A percentile compares a stretch with the other conserved stretches of the same genome.
phyloP scores from a whole-genome alignment of 2,329 filamentous ascomycete genomes.

The Biscogniauxia marginata region DNA sequence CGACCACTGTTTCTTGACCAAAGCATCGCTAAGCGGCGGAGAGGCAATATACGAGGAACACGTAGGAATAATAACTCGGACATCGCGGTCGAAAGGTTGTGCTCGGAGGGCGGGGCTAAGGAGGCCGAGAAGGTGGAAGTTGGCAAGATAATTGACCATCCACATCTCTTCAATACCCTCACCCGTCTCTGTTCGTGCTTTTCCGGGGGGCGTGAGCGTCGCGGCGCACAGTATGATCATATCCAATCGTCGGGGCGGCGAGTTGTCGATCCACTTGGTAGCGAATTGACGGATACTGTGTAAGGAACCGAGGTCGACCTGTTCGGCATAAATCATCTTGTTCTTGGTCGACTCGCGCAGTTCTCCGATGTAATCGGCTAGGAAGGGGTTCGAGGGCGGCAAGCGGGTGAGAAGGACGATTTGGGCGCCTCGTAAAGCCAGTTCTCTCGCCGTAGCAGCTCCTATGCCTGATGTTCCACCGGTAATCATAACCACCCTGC shows the following conservation, averaged over 20 bases:
- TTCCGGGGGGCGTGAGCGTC: slow-evolving; percentile 68
- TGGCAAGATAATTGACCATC: slow-evolving; percentile 93
- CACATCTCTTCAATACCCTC: slow-evolving; percentile 88
- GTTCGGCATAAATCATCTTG: slow-evolving; percentile 89
- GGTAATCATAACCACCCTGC: slow-evolving; percentile 90
- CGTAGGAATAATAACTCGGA: slow-evolving; percentile 80
- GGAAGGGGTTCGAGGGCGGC: slow-evolving; percentile 77
- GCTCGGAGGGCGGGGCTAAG: slow-evolving; percentile 85
- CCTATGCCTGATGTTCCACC: slow-evolving; percentile 94
- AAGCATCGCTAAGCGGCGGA: slow-evolving; percentile 59
- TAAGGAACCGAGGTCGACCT: slow-evolving; percentile 86
- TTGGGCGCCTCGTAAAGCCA: slow-evolving; percentile 84
- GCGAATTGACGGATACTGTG: slow-evolving; percentile 90
- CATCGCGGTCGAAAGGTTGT: slow-evolving; percentile 91
- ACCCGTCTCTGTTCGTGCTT: slow-evolving; percentile 57
- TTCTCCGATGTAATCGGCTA: slow-evolving; percentile 90
- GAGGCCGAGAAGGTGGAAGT: slow-evolving; percentile 92
- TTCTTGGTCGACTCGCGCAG: slow-evolving; percentile 75
- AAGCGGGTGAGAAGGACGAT: slow-evolving; percentile 85
- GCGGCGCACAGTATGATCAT: slow-evolving; percentile 88
- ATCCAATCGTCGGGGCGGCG: slow-evolving; percentile 82
- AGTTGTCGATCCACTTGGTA: slow-evolving; percentile 97
- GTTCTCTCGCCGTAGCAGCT: slow-evolving; percentile 68
- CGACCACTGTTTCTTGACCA: slow-evolving; percentile 52
- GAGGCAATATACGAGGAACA: slow-evolving; percentile 87